phyloP scores from a whole-genome alignment of 805 yeast species.

The Lipomyces chichibuensis region DNA sequence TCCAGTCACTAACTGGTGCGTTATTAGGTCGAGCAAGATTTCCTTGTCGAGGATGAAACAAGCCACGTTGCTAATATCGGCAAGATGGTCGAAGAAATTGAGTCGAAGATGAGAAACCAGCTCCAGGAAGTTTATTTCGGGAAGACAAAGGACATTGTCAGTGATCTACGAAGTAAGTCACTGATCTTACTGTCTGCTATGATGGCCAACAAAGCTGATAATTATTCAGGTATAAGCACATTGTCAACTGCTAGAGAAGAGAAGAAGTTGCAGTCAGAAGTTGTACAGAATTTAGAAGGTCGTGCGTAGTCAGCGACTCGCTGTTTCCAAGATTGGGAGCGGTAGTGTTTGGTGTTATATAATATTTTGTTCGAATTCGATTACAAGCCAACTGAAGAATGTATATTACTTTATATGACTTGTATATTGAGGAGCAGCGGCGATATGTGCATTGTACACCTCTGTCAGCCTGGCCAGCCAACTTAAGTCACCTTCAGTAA shows the following conservation, averaged over 20 bases:
- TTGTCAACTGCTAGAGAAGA: conserved; percentile 48
- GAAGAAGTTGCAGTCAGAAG: conserved; percentile 48
- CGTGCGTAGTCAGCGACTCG: background rate
- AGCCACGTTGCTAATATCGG: conserved; percentile 89
- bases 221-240: conserved; percentile 40
- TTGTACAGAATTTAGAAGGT: conserved; percentile 46
- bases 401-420: background rate
- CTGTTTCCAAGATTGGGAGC: background rate
- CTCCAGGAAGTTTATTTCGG: conserved; percentile 94
- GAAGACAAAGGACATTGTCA: conserved; percentile 84
- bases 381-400: background rate
- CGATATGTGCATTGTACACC: too few relatives aligned
- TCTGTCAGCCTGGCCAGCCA: background rate
- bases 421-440: background rate
- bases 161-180: conserved; percentile 58
- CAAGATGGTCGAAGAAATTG: conserved; percentile 81
- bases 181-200: background rate
- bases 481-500: background rate
- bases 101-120: conserved; percentile 80
- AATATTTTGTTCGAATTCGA: background rate
- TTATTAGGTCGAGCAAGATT: conserved; percentile 53
- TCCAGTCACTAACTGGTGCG: background rate
- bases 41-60: conserved; percentile 52
- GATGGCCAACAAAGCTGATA: background rate
- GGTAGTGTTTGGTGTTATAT: background rate